Base-by-base conservation (phyloP, 2,329 filamentous ascomycete species). In the Hyphodiscus sp. region DNA sequence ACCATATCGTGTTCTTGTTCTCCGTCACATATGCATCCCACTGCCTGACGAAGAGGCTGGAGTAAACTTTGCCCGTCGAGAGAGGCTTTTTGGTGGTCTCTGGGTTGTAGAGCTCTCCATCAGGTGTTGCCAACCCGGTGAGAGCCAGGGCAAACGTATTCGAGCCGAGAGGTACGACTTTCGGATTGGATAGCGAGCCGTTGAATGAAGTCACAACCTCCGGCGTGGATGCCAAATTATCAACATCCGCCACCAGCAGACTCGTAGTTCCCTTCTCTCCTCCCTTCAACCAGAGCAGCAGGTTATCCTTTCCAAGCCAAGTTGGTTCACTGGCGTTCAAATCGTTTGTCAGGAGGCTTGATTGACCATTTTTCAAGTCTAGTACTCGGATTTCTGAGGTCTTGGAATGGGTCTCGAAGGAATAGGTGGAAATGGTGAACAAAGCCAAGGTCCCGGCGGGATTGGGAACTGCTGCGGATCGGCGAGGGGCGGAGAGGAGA, bases 11-110 rank as follows among this genome's bases (percentile, higher is more conserved):
- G 63, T 84, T 86, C 57, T 79, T 82, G 63, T 88, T 84, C 45
- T 83, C 78, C 0, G 79, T 82, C 23, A 83, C 74, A 71, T 86
- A 95, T n/a, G 78, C 70, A 67, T 95, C 89, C 89, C 89, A 95
- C 65, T 95, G 88, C 15, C 89, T 81, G 26, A 89, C 87, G 64
- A 89, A 94, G 23, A 91, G 79, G 47, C 79, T 81, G 19, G 81
- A 82, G 69, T 94, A 94, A 20, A 90, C 78, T 62, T 80, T 84
- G 26, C 82, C 89, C 2, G 81, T 80, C 19, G 85, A 85, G 20
- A 76, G 71, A 1, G 79, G 74, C 64, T 83, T 81, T 58, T 79
- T 72, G 41, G 80, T 82, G 15, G 77, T 75, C 41, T 83, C 75
- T 13, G 81, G 75, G 66, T 87, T 87, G 70, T 84, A 84, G 23